These are phyloP conservation scores for Casaregolazyma suthepensis DNA, from an alignment of 1,139 yeast species.

Conservation along the genomic window DNA sequence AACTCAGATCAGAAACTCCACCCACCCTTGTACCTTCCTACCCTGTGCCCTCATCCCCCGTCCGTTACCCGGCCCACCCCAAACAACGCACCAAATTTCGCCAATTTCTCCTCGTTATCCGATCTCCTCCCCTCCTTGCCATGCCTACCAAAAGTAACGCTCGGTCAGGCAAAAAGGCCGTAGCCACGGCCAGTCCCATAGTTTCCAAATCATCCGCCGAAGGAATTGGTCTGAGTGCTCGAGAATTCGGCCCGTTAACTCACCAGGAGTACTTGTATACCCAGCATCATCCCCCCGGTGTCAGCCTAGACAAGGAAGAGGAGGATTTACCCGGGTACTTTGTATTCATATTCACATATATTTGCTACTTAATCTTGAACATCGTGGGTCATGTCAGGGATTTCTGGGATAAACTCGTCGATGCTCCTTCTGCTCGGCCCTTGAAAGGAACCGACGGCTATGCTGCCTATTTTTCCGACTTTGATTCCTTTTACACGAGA, in stretches of 20 bases:
- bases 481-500: slow-evolving; percentile 89
- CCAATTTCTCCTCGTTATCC: background rate
- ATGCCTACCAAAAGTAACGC: background rate
- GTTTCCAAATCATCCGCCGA: background rate
- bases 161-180: background rate
- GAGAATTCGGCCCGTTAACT: slow-evolving; percentile 24
- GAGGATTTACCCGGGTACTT: slow-evolving; percentile 81
- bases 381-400: slow-evolving; percentile 88
- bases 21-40: too few relatives aligned
- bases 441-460: slow-evolving; percentile 78
- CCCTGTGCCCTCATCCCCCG: background rate
- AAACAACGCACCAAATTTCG: background rate
- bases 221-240: slow-evolving; percentile 16
- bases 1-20: too few relatives aligned
- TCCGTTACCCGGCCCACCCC: background rate
- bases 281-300: slow-evolving; percentile 23
- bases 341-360: slow-evolving; percentile 72
- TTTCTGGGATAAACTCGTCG: slow-evolving; percentile 62
- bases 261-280: slow-evolving; percentile 37
- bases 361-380: slow-evolving; percentile 75
- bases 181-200: background rate
- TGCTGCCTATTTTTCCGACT: slow-evolving; percentile 94
- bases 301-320: slow-evolving; percentile 27
- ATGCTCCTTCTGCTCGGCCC: slow-evolving; percentile 41
- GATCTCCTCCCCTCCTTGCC: background rate